Evolutionary conservation across 306 rosid species (phyloP).

Genomic region (Phaseolus lunatus): DNA sequence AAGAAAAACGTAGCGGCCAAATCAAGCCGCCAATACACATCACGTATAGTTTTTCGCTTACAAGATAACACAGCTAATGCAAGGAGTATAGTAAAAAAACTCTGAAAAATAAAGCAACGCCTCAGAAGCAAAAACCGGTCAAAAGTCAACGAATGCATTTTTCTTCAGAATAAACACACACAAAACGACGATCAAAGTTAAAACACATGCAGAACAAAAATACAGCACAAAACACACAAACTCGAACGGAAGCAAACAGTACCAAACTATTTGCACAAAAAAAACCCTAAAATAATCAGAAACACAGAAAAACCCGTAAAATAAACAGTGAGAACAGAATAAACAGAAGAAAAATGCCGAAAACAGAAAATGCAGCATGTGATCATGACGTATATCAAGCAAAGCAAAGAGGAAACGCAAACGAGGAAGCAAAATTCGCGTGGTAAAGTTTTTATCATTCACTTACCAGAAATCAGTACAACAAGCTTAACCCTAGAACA

Average conservation of each 20-base stretch:
- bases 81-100: neutral
- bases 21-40: no score
- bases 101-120: neutral
- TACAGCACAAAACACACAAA: no score
- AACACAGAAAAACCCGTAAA: neutral
- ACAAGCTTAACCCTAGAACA: slow-evolving; percentile 39
- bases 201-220: slow-evolving; percentile 9
- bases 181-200: neutral
- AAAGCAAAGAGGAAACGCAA: fast-evolving
- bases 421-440: neutral
- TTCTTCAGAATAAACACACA: neutral
- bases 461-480: slow-evolving; percentile 29
- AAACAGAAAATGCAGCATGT: slow-evolving; percentile 16
- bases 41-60: no score
- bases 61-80: neutral
- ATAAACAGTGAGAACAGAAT: neutral
- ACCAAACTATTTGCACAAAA: no score
- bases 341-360: neutral
- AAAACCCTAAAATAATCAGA: neutral
- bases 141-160: neutral
- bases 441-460: neutral
- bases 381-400: neutral
- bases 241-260: no score
- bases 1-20: neutral
- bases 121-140: neutral